These are phyloP conservation scores for Chalaropsis ovoidea DNA, from an alignment of 2,329 filamentous ascomycete species.

Conservation along the genomic window DNA sequence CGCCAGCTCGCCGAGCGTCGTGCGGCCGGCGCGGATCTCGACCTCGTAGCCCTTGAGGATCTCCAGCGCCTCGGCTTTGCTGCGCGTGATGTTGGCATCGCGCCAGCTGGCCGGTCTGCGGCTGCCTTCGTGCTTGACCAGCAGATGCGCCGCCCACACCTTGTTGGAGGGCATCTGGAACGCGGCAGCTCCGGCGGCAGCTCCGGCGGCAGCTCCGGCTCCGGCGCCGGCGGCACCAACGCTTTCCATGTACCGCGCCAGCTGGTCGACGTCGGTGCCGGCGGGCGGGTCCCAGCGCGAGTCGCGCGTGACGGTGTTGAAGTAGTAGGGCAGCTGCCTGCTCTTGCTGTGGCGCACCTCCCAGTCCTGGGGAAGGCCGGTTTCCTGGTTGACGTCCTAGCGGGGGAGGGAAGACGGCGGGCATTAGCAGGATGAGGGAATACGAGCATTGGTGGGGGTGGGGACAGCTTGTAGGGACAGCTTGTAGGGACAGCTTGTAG, in stretches of 20 bases:
- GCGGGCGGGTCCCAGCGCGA: conserved; percentile 91
- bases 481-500: neutral
- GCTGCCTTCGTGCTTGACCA: conserved; percentile 87
- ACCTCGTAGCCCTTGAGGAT: conserved; percentile 68
- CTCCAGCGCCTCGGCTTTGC: conserved; percentile 72
- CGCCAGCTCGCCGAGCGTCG: conserved; percentile 72
- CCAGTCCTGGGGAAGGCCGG: conserved; percentile 77
- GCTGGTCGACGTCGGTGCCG: conserved; percentile 79
- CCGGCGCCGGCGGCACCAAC: conserved; percentile 58
- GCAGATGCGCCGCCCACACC: conserved; percentile 83
- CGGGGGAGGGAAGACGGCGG: neutral
- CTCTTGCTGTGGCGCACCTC: conserved; percentile 97
- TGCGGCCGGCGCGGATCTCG: conserved; percentile 61
- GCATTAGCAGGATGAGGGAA: neutral
- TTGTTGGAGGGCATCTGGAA: conserved; percentile 54
- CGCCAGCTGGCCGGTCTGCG: conserved; percentile 87
- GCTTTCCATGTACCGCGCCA: conserved; percentile 87
- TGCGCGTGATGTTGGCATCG: conserved; percentile 75
- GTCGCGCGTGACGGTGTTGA: conserved; percentile 75
- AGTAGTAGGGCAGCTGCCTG: conserved; percentile 98
- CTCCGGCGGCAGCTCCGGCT: neutral
- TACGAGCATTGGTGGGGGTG: neutral
- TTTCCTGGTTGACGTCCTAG: conserved; percentile 37
- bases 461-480: neutral
- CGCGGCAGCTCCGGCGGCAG: conserved; percentile 33